Conservation (phyloP, 2,329 filamentous ascomycete species). For the Penicillium corylophilum region DNA sequence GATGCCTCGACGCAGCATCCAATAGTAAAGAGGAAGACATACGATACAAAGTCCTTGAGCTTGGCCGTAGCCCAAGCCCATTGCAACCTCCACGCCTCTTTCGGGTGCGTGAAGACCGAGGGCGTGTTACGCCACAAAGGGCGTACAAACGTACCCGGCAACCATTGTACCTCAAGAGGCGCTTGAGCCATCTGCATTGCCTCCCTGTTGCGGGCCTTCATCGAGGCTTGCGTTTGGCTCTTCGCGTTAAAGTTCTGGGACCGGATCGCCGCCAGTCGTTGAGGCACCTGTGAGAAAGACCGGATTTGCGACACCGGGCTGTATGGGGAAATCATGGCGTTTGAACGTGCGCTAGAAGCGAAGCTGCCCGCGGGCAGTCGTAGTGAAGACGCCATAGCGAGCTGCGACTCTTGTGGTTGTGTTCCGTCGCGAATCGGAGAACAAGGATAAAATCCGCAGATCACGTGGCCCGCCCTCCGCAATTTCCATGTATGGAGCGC, state of each 20-base stretch:
- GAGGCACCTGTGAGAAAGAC: conserved; percentile 35
- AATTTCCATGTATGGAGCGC: conserved; percentile 8
- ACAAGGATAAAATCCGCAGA: conserved; percentile 24
- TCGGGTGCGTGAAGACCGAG: conserved; percentile 40
- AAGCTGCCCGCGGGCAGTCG: conserved; percentile 26
- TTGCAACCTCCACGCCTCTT: conserved; percentile 38
- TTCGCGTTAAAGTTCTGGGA: conserved; percentile 18
- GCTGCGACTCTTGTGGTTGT: conserved; percentile 2
- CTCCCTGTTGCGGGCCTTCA: conserved; percentile 35
- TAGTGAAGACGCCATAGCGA: conserved; percentile 35
- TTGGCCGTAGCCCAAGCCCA: conserved; percentile 40
- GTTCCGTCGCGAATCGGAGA: conserved; percentile 7
- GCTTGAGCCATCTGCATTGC: conserved; percentile 30
- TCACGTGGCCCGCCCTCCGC: conserved; percentile 26
- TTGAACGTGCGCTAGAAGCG: conserved; percentile 19
- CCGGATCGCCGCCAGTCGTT: conserved; percentile 21
- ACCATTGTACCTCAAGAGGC: conserved; percentile 47
- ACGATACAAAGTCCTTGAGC: conserved; percentile 38
- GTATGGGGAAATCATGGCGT: conserved; percentile 13
- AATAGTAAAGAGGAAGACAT: conserved; percentile 9
- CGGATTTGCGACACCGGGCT: conserved; percentile 27
- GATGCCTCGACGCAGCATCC: not conserved
- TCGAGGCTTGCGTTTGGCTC: conserved; percentile 34
- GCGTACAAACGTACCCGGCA: conserved; percentile 45
- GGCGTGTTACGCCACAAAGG: conserved; percentile 42